Evolutionary conservation across 1,284 basidiomycete genomes (phyloP), one percentile per base, ranked within the genome.

Genomic region (Cryptococcus sp.): DNA sequence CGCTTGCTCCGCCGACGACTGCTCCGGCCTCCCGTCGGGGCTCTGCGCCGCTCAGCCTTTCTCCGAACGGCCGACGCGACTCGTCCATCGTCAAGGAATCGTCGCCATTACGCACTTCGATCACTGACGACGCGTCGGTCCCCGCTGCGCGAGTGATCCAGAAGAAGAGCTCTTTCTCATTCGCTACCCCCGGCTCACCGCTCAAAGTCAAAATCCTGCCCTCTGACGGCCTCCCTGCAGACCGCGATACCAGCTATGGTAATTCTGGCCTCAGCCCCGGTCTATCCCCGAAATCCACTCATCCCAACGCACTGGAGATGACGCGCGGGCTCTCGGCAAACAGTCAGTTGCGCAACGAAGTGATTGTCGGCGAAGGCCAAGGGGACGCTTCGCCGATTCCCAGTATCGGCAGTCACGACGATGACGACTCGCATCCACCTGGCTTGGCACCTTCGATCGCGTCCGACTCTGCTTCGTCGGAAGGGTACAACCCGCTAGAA

Each of bases 361-460:
- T 65, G 15, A 17, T 52, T 31, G 53, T 46, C 23, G 27, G 46
- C 46, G 41, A 22, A 38, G 40, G 13, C 16, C 38, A 19, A 20
- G 16, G 8, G 27, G n/a, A 25, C 25, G 31, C 42, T 47, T 54
- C 40, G 22, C 54, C 54, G 5, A 45, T 46, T 13, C 17, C 40
- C n/a, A 58, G 59, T 22, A 22, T 19, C 22, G 42, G 42, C 3
- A 35, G 31, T 35, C 31, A 35, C 8, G 31, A 35, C 44, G 57
- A 54, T 23, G 59, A 54, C 16, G 62, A 64, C 47, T 50, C 46
- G 38, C 58, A 59, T 16, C 17, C 61, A n/a, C 73, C 73, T 11
- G 71, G 61, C 4, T 62, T 75, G 3, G 70, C 73, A 3, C 70
- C 72, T 0, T 71, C 70, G 6, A 57, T 71, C 25, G 72, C 67